Evolutionary conservation across 2,329 filamentous ascomycete genomes (phyloP), one percentile per base, ranked within the genome.

Genomic region (Claviceps monticola): DNA sequence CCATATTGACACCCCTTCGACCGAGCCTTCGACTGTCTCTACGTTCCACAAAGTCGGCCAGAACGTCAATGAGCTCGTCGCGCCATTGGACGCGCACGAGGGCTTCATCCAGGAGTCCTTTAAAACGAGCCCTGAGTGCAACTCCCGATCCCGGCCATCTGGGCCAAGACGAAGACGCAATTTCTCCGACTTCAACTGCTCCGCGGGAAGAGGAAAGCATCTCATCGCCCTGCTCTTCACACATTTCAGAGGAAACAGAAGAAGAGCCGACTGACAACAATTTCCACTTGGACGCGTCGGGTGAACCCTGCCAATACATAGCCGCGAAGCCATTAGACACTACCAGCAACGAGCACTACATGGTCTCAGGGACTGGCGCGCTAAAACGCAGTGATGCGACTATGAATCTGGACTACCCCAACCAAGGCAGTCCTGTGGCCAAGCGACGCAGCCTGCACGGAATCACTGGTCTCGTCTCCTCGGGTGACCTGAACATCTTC

Each of bases 381-480:
- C 71, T 97, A 59, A 96, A 97, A 75, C 83, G 93, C 60, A 91
- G 85, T 62, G 91, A 97, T 70, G 84, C 86, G 44, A 84, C 84
- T 49, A 91, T 95, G 86, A 88, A 88, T 61, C 71, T 94, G 48
- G 90, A 95, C 61, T 84, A 87, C 56, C 75, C 82, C 29, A 84
- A 78, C 59, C 74, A 86, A 52, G 86, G 86, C 58, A 96, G 87
- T 62, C 91, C 93, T 0, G 86, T 91, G 54, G 87, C 90, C 46
- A 96, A 96, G 73, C 80, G 93, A 57, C 82, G 93, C 61, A 96
- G 90, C 68, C 69, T 95, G 59, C 88, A 95, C 64, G 84, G 84
- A 48, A 78, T 82, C 44, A 74, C 83, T n/a, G 79, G 71, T 58
- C 73, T 83, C 56, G 74, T 75, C 46, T 66, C 72, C 26, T 59